phyloP scores from a whole-genome alignment of 305 asterid species.

The Fraxinus greggii region DNA sequence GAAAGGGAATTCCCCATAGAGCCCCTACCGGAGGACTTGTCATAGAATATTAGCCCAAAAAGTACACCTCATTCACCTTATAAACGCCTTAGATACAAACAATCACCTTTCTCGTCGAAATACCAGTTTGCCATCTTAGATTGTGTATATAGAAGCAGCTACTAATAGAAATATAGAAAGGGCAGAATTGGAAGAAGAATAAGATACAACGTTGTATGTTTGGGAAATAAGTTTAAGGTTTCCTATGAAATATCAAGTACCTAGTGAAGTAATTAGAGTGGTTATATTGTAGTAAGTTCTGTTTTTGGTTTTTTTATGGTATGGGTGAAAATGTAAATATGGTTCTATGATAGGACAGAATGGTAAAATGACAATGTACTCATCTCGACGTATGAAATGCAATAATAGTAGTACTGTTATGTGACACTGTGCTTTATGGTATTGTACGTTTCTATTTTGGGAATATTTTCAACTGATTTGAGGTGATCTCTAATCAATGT shows the following conservation, averaged over 20 bases:
- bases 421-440: not conserved
- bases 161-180: constrained; percentile 10
- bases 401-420: not conserved
- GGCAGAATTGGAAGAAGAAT: constrained; percentile 28
- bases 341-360: not conserved
- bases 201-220: constrained; percentile 20
- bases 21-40: constrained; percentile 55
- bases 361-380: not conserved
- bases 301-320: not conserved
- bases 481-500: constrained; percentile 2
- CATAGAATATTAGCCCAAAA: constrained; percentile 17
- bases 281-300: not conserved
- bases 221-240: not conserved
- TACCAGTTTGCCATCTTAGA: not conserved
- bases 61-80: not conserved
- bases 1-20: constrained; percentile 75
- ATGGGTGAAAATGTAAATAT: not conserved
- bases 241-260: not conserved
- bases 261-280: not conserved
- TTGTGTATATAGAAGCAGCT: constrained; percentile 34
- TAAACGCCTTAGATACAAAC: not conserved
- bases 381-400: not conserved
- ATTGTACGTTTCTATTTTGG: not conserved
- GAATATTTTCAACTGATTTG: constrained; percentile 23
- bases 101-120: not conserved